phyloP scores from a whole-genome alignment of 352 stramenopile species.

The Globisporangium perplexum region DNA sequence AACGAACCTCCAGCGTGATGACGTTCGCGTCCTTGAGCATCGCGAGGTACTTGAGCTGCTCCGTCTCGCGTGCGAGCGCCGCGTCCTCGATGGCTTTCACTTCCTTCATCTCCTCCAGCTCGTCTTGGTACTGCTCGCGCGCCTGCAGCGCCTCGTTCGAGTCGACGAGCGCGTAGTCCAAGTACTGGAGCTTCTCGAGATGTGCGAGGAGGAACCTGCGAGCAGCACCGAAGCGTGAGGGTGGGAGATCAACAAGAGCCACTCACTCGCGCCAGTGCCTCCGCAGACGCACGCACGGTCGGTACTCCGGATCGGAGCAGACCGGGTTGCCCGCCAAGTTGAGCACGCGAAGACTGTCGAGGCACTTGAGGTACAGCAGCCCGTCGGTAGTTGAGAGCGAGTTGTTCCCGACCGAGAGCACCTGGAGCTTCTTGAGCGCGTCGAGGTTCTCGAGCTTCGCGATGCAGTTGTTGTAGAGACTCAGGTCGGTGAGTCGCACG shows the following conservation, averaged over 20 bases:
- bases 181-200: constrained; percentile 90
- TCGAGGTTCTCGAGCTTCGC: constrained; percentile 89
- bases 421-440: constrained; percentile 85
- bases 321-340: constrained; percentile 93
- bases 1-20: constrained; percentile 68
- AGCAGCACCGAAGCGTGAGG: not conserved
- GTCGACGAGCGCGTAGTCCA: constrained; percentile 91
- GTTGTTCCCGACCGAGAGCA: constrained; percentile 92
- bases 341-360: constrained; percentile 87
- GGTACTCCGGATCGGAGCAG: constrained; percentile 89
- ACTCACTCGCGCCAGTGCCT: not conserved
- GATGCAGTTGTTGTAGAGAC: constrained; percentile 93
- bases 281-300: constrained; percentile 31
- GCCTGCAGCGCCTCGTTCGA: constrained; percentile 66
- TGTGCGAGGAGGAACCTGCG: constrained; percentile 86
- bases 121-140: constrained; percentile 89
- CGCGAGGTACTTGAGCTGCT: constrained; percentile 72
- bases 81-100: constrained; percentile 85
- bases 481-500: constrained; percentile 88
- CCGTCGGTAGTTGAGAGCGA: constrained; percentile 69
- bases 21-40: constrained; percentile 86
- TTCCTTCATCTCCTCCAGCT: constrained; percentile 78
- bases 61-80: constrained; percentile 59
- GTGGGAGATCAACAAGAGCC: not conserved
- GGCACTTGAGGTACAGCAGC: constrained; percentile 69